Base-by-base conservation (phyloP, 2,329 filamentous ascomycete genomes). In the Amesomyces nigricolor region DNA sequence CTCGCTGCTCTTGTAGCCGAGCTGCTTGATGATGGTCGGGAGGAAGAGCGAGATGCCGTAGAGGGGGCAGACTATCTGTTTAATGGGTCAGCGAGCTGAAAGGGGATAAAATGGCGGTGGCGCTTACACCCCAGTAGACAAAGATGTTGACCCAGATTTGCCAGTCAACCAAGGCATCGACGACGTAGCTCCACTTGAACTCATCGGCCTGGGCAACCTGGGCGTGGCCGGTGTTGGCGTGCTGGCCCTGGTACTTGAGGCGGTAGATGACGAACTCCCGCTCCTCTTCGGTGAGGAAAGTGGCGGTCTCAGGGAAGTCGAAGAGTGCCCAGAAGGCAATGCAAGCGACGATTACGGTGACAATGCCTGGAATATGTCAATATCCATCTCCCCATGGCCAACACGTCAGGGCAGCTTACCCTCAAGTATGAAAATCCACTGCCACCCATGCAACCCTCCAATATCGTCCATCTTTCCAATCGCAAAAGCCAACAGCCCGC, bases 231-330 rank as follows among this genome's bases (percentile, higher is more conserved):
- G 16, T 51, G 17, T 63, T 63, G 16, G 38, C 14, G 13, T 3
- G 29, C 54, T 75, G 72, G 5, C 71, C 72, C 74, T 95, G 89
- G 16, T 79, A 79, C 57, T 83, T 85, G 19, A 95, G 74, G 0
- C 90, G 80, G 14, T 81, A 79, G 2, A 90, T 73, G 0, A 94
- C 86, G 46, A 89, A 84, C 0, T 78, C 79, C 2, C 86, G 80
- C 63, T 95, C 89, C 35, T 82, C 79, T 8, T 83, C 79, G 0
- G 82, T 84, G 19, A 95, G 76, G 66, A 95, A 95, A 0, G 63
- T 79, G 0, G 89, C 88, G 22, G 87, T 83, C 60, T 90, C 88
- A 0, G 91, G 91, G 62, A 90, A 95, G 64, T 95, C 89, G 62
- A 88, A 79, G 0, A 95, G 81, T 60, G 85, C 75, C 74, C 83